phyloP scores from a whole-genome alignment of 768 basidiomycete genomes.

The Amanita rubescens region DNA sequence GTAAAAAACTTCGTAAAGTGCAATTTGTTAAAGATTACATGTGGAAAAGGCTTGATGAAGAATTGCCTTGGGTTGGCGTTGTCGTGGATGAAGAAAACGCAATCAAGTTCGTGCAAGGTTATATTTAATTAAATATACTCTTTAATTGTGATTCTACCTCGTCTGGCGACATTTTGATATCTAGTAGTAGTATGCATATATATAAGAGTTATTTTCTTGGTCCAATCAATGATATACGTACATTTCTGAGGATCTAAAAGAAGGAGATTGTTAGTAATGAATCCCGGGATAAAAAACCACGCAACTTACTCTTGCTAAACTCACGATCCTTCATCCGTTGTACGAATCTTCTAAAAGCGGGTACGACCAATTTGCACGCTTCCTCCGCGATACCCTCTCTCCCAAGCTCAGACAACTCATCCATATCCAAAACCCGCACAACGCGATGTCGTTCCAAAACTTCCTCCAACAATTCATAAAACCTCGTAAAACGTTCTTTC shows the following conservation, averaged over 20 bases:
- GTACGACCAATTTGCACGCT: slow-evolving; percentile 68
- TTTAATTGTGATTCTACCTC: slow-evolving; percentile 67
- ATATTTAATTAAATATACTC: slow-evolving; percentile 43
- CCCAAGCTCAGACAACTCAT: slow-evolving; percentile 34
- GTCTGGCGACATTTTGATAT: slow-evolving; percentile 72
- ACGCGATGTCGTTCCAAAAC: slow-evolving; percentile 68
- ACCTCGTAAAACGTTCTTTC: slow-evolving; percentile 79
- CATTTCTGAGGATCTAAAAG: slow-evolving; percentile 65
- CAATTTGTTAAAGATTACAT: slow-evolving; percentile 32
- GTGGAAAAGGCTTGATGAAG: slow-evolving; percentile 31
- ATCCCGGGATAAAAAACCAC: background rate
- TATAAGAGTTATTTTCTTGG: background rate
- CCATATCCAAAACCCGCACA: slow-evolving; percentile 65
- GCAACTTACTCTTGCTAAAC: slow-evolving; percentile 68
- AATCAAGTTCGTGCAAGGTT: background rate
- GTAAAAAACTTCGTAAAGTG: slow-evolving; percentile 30
- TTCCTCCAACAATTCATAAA: slow-evolving; percentile 78
- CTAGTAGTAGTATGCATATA: slow-evolving; percentile 27
- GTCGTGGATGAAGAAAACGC: slow-evolving; percentile 1
- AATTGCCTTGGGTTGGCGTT: slow-evolving; percentile 25
- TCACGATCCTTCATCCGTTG: slow-evolving; percentile 75
- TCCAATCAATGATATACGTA: slow-evolving; percentile 22
- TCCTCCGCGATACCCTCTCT: slow-evolving; percentile 61
- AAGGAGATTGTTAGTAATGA: slow-evolving; percentile 3
- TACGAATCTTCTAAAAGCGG: slow-evolving; percentile 64